phyloP scores from a whole-genome alignment of 768 basidiomycete species.

The Thelephora aurantiotincta region DNA sequence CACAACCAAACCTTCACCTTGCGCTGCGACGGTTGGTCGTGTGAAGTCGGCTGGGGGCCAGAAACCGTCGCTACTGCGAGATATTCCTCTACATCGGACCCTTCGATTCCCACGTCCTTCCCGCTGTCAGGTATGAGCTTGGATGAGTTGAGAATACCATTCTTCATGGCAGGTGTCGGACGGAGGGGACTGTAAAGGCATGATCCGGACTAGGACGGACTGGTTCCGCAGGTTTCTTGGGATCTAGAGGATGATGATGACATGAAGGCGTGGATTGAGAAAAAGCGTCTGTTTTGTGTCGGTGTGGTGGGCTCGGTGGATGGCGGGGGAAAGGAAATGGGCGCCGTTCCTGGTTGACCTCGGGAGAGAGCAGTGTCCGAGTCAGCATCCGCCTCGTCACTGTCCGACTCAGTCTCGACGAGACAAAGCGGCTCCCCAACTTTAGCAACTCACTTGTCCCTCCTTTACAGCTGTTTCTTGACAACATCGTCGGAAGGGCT shows the following conservation, averaged over 20 bases:
- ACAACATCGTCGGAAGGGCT: slow-evolving; percentile 72
- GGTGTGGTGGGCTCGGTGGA: too few species aligned
- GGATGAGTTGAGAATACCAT: slow-evolving; percentile 40
- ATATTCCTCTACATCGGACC: slow-evolving; percentile 54
- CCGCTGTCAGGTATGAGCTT: slow-evolving; percentile 54
- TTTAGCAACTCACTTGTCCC: slow-evolving; percentile 72
- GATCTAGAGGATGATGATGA: slow-evolving; percentile 51
- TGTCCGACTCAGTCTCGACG: slow-evolving; percentile 58
- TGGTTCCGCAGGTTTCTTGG: slow-evolving; percentile 21
- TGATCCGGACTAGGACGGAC: slow-evolving; percentile 12
- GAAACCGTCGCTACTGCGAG: slow-evolving; percentile 16
- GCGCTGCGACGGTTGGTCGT: slow-evolving; percentile 3
- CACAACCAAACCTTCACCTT: slow-evolving; percentile 38
- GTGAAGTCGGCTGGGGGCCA: not conserved
- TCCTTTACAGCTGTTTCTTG: slow-evolving; percentile 60
- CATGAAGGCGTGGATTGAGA: slow-evolving; percentile 6
- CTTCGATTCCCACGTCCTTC: slow-evolving; percentile 62
- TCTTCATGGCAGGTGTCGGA: slow-evolving; percentile 64
- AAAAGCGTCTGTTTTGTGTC: too few species aligned
- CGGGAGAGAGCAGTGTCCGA: too few species aligned
- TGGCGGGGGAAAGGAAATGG: too few species aligned
- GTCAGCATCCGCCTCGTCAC: slow-evolving; percentile 23
- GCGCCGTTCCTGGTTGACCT: too few species aligned
- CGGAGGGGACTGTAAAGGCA: slow-evolving; percentile 61
- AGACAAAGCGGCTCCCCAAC: slow-evolving; percentile 67